phyloP scores from a whole-genome alignment of 192 early-diverging fungal species.

The Podila minutissima region DNA sequence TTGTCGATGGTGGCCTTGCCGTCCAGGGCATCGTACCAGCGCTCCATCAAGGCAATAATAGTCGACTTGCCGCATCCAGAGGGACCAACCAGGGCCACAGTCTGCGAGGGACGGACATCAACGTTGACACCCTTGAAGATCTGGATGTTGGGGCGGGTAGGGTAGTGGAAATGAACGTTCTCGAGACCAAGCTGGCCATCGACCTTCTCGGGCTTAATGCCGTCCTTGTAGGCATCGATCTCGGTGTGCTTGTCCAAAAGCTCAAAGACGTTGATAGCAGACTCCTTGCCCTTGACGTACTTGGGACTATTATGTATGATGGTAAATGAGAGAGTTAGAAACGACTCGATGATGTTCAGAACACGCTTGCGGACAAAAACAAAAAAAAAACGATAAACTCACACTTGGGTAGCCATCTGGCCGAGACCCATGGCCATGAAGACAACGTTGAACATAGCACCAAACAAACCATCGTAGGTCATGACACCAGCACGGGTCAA shows the following conservation, averaged over 20 bases:
- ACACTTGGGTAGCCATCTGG: slow-evolving; percentile 60
- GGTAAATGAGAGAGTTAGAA: slow-evolving; percentile 68
- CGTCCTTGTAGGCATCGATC: slow-evolving; percentile 69
- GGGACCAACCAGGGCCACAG: slow-evolving; percentile 85
- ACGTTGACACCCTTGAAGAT: slow-evolving; percentile 68
- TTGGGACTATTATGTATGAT: slow-evolving; percentile 52
- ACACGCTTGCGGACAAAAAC: slow-evolving; percentile 70
- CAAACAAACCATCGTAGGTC: slow-evolving; percentile 17
- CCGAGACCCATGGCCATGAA: slow-evolving; percentile 74
- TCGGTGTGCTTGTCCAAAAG: slow-evolving; percentile 75
- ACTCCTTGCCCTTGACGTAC: slow-evolving; percentile 71
- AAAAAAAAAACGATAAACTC: slow-evolving; percentile 16
- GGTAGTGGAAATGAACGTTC: slow-evolving; percentile 71
- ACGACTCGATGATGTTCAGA: slow-evolving; percentile 77
- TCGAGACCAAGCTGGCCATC: slow-evolving; percentile 62
- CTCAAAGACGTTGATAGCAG: slow-evolving; percentile 74
- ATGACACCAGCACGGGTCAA: slow-evolving; percentile 44
- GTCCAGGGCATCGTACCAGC: slow-evolving; percentile 51
- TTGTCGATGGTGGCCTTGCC: slow-evolving; percentile 74
- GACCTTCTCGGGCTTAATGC: slow-evolving; percentile 51
- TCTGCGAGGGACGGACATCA: slow-evolving; percentile 64
- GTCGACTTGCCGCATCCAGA: slow-evolving; percentile 83
- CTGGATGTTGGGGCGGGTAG: slow-evolving; percentile 61
- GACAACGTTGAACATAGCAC: slow-evolving; percentile 67
- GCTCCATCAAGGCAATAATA: slow-evolving; percentile 52